Percentiles rank a stretch among this genome's conserved stretches.
These are phyloP conservation scores for Solidago caesia DNA, from an alignment of 129 eudicot species.

Conservation along the genomic window DNA sequence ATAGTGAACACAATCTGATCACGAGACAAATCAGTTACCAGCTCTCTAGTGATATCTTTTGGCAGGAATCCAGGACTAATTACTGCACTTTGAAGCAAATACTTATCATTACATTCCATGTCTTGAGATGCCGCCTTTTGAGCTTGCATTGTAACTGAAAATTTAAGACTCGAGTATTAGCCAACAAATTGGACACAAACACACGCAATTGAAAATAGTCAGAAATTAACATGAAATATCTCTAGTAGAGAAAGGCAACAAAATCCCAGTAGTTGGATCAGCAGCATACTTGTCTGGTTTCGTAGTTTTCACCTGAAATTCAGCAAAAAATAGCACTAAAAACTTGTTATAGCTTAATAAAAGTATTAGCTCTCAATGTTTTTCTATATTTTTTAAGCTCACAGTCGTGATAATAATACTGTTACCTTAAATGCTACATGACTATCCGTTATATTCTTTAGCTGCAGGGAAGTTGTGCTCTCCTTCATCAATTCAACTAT, in stretches of 20 bases:
- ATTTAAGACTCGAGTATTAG: not conserved
- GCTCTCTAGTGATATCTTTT: not conserved
- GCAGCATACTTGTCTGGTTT: conserved; percentile 37
- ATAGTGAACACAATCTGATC: not conserved
- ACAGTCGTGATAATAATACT: not conserved
- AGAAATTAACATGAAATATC: conserved; percentile 41
- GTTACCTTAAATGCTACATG: conserved; percentile 44
- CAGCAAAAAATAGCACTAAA: too few species aligned
- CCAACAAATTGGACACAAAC: not conserved
- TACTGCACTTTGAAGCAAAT: not conserved
- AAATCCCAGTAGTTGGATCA: conserved; percentile 38
- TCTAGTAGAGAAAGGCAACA: conserved; percentile 51
- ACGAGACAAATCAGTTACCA: not conserved
- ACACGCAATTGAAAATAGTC: not conserved
- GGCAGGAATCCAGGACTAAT: not conserved
- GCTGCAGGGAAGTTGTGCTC: conserved; percentile 35
- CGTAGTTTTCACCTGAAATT: conserved; percentile 40
- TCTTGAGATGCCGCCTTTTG: not conserved
- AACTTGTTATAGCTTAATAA: too few species aligned
- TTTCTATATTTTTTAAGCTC: not conserved
- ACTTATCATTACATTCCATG: not conserved
- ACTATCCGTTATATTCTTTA: conserved; percentile 34
- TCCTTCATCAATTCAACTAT: not conserved
- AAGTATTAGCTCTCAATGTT: too few species aligned
- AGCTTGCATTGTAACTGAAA: not conserved